Evolutionary conservation across 352 stramenopile species (phyloP).

Genomic region (Pythium periplocum): DNA sequence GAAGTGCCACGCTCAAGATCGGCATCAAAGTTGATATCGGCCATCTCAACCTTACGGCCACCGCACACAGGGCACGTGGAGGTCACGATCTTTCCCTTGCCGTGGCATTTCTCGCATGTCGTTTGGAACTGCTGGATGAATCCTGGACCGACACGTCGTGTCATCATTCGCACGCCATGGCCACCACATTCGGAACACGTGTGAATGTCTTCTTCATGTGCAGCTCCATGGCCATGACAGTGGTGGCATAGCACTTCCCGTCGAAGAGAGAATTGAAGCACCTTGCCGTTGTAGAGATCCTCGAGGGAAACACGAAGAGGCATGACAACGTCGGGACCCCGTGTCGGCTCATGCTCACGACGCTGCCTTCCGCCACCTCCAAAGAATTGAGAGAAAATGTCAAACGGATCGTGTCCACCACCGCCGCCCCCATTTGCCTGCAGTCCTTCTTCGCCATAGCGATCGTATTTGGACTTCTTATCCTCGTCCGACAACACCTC

Average conservation of each 20-base stretch:
- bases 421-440: slow-evolving; percentile 36
- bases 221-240: slow-evolving; percentile 86
- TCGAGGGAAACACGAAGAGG: slow-evolving; percentile 92
- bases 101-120: slow-evolving; percentile 86
- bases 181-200: slow-evolving; percentile 91
- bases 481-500: slow-evolving; percentile 90
- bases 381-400: slow-evolving; percentile 82
- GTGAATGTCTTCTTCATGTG: slow-evolving; percentile 90
- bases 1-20: slow-evolving; percentile 93
- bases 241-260: slow-evolving; percentile 92
- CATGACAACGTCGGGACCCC: slow-evolving; percentile 73
- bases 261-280: slow-evolving; percentile 92
- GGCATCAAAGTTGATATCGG: slow-evolving; percentile 95
- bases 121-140: slow-evolving; percentile 90
- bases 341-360: slow-evolving; percentile 47
- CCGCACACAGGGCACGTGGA: slow-evolving; percentile 88
- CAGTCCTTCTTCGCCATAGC: slow-evolving; percentile 87
- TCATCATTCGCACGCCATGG: slow-evolving; percentile 89
- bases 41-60: slow-evolving; percentile 85
- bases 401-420: slow-evolving; percentile 63
- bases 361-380: slow-evolving; percentile 35
- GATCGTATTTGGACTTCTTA: slow-evolving; percentile 87
- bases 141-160: slow-evolving; percentile 55
- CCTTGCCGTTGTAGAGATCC: slow-evolving; percentile 95
- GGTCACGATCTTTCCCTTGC: slow-evolving; percentile 90